Evolutionary conservation across 352 stramenopile genomes (phyloP).

Genomic region (Phytopythium cucurbitacearum): DNA sequence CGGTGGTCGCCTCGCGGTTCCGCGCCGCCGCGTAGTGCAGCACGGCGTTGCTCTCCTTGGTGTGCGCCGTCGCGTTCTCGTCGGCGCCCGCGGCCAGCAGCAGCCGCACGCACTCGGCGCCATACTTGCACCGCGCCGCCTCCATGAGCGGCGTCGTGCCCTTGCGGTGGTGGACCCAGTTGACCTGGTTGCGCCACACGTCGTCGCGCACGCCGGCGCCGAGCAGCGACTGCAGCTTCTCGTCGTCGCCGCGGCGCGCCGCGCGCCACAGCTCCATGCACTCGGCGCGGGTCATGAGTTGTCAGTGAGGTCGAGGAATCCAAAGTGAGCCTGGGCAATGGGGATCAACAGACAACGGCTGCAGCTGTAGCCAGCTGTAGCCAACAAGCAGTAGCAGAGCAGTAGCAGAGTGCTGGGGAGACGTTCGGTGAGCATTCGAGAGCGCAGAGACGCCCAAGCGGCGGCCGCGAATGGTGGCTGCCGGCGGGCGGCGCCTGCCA

Average conservation of each 20-base stretch:
- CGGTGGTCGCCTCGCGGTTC: constrained; percentile 17
- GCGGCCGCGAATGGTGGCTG: no score
- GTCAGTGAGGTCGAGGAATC: not conserved
- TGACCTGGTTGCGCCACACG: constrained; percentile 23
- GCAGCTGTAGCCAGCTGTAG: no score
- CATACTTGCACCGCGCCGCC: constrained; percentile 9
- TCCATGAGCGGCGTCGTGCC: constrained; percentile 67
- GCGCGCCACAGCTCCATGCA: constrained; percentile 29
- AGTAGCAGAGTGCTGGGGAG: no score
- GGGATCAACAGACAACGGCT: not conserved
- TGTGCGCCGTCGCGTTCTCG: constrained; percentile 20
- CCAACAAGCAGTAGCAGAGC: no score
- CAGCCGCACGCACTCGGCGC: constrained; percentile 22
- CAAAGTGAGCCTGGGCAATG: not conserved
- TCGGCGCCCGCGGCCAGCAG: constrained; percentile 27
- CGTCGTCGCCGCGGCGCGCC: constrained; percentile 20
- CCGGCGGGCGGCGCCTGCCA: no score
- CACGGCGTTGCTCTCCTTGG: constrained; percentile 32
- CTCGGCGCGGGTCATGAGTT: constrained; percentile 22
- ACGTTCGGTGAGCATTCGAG: no score
- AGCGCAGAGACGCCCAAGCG: no score
- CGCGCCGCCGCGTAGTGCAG: constrained; percentile 43
- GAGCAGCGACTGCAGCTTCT: constrained; percentile 17
- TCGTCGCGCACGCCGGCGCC: constrained; percentile 9
- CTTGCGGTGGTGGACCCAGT: constrained; percentile 33